Conservation (phyloP, 2,329 filamentous ascomycete species). For the Camillea tinctor region DNA sequence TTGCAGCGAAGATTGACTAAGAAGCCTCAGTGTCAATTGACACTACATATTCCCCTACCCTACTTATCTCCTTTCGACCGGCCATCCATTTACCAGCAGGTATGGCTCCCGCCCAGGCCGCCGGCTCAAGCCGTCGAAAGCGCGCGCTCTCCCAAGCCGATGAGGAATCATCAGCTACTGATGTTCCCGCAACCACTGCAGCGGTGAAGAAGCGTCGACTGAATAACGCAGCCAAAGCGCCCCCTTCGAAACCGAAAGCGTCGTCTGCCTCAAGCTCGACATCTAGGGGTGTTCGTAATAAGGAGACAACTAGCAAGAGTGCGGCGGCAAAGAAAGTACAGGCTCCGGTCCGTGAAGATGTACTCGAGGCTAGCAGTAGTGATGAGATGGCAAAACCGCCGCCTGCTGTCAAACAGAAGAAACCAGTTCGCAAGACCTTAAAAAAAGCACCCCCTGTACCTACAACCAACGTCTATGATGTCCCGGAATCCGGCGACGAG, state of each 20-base stretch:
- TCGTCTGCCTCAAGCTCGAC: constrained; percentile 25
- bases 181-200: constrained; percentile 18
- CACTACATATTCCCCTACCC: too few species aligned
- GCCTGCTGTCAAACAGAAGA: constrained; percentile 19
- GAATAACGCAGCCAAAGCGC: constrained; percentile 17
- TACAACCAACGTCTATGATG: constrained; percentile 24
- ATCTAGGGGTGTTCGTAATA: constrained; percentile 18
- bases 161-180: constrained; percentile 19
- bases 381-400: constrained; percentile 12
- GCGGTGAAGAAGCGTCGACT: constrained; percentile 25
- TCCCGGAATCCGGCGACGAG: constrained; percentile 31
- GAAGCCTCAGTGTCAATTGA: neutral
- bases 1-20: neutral
- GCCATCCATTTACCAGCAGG: neutral
- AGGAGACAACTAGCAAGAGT: constrained; percentile 2
- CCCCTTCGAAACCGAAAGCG: constrained; percentile 24
- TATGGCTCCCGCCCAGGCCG: constrained; percentile 23
- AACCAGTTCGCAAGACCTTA: constrained; percentile 4
- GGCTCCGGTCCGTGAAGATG: constrained; percentile 16
- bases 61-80: too few species aligned
- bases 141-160: constrained; percentile 24
- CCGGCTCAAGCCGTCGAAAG: constrained; percentile 25
- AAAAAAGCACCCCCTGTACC: neutral
- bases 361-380: constrained; percentile 19
- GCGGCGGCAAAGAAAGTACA: constrained; percentile 8